Evolutionary conservation across 108 stramenopile genomes (phyloP).

Genomic region (Pseudonitzschia delicatissima): DNA sequence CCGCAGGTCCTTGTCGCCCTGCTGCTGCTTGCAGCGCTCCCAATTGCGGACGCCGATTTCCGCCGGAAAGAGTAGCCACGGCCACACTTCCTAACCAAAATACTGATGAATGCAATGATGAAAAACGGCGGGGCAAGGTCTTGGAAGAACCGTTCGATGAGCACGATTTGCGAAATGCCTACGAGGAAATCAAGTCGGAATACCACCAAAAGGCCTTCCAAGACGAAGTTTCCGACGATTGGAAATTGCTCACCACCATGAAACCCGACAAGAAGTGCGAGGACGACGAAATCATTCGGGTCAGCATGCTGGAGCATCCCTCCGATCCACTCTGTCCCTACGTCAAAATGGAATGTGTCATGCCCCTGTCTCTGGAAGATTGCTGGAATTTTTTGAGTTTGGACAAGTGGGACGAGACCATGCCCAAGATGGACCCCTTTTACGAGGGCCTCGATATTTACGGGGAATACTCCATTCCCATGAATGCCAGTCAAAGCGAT

Average conservation of each 20-base stretch:
- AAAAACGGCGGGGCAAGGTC: slow-evolving; percentile 16
- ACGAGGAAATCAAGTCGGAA: slow-evolving; percentile 33
- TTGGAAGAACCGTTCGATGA: slow-evolving; percentile 22
- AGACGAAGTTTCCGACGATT: neutral
- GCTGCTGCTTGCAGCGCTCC: too few relatives aligned
- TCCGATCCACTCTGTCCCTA: slow-evolving; percentile 65
- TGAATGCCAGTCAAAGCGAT: neutral
- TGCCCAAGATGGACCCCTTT: slow-evolving; percentile 77
- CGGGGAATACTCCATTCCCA: slow-evolving; percentile 21
- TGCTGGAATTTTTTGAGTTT: slow-evolving; percentile 60
- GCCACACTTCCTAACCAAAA: too few relatives aligned
- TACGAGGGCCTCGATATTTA: slow-evolving; percentile 51
- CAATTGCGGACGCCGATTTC: too few relatives aligned
- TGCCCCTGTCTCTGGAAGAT: slow-evolving; percentile 41
- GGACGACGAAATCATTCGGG: slow-evolving; percentile 37
- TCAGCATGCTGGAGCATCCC: slow-evolving; percentile 50
- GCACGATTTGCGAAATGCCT: slow-evolving; percentile 38
- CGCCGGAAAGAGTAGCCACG: too few relatives aligned
- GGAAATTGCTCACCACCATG: slow-evolving; percentile 27
- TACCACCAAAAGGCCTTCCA: slow-evolving; percentile 37
- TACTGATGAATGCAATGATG: too few relatives aligned
- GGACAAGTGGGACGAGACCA: slow-evolving; percentile 47
- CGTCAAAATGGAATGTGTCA: slow-evolving; percentile 54
- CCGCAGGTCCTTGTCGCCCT: too few relatives aligned
- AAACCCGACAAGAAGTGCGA: slow-evolving; percentile 7